Percentiles rank a stretch among this genome's conserved stretches.
These are phyloP conservation scores for Leptodontidium sp. DNA, from an alignment of 2,329 filamentous ascomycete genomes.

Conservation along the genomic window DNA sequence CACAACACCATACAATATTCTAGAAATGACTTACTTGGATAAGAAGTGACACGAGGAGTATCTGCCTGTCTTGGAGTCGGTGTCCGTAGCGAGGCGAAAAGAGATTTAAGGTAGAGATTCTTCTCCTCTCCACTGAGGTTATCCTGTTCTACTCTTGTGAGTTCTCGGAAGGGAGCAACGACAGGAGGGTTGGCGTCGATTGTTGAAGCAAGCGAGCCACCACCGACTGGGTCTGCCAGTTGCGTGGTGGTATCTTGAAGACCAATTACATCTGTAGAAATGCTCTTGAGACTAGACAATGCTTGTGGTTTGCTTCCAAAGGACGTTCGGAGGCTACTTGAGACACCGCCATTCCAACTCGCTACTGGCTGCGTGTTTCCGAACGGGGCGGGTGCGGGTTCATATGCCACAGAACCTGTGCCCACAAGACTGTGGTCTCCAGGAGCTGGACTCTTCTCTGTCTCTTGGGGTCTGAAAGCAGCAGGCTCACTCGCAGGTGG, in stretches of 20 bases:
- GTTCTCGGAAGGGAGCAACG: background rate
- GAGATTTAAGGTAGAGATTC: conserved; percentile 4
- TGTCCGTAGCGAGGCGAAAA: conserved; percentile 7
- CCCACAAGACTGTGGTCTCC: background rate
- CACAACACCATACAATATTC: background rate
- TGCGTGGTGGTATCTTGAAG: background rate
- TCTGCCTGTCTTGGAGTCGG: background rate
- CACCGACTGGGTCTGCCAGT: background rate
- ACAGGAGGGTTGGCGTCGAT: background rate
- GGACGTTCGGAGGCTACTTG: conserved; percentile 52
- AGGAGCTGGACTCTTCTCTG: background rate
- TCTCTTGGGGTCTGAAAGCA: background rate
- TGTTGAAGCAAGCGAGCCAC: background rate
- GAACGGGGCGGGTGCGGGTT: conserved; percentile 39
- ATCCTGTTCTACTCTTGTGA: conserved; percentile 4
- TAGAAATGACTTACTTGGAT: background rate
- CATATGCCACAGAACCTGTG: conserved; percentile 39
- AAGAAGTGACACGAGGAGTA: background rate
- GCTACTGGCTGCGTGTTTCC: background rate
- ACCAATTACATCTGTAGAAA: background rate
- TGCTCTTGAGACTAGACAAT: background rate
- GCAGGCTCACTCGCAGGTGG: conserved; percentile 6
- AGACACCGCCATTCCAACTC: conserved; percentile 54
- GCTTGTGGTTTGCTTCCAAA: conserved; percentile 44
- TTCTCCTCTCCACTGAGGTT: conserved; percentile 1